Evolutionary conservation across 1,284 basidiomycete species (phyloP), one percentile per base, ranked within the genome.

Genomic region (Melampsora americana): DNA sequence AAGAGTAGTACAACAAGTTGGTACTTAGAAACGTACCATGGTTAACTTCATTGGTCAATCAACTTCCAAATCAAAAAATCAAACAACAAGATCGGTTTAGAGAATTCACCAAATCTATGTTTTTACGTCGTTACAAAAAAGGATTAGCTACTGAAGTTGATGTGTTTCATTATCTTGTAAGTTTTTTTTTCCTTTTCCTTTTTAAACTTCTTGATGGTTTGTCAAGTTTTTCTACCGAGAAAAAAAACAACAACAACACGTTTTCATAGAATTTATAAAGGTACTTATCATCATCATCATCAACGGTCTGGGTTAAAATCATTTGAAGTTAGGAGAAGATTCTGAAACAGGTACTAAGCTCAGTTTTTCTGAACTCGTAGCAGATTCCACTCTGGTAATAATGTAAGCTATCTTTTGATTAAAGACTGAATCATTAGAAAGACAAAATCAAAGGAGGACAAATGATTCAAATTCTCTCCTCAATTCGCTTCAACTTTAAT

Each of bases 1-100:
- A 56, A 39, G 48, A 72, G 70, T 72, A 12, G 70, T 72, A 20
- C 70, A 61, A 50, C 70, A 72, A 72, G 70, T 72, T 72, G 70
- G 70, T 7, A 72, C 26, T 72, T 50, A 59, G 70, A 39, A 72
- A 72, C n/a, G 62, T 72, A 46, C 70, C 70, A 20, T 72, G 70
- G 70, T 46, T 72, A 42, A 72, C 70, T 23, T 46, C 70, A 46
- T 28, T 72, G 35, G 70, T 72, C 60, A 62, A 72, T 20, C 32
- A 46, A 11, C 64, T 42, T 42, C 48, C 70, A 28, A 65, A 64
- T 56, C n/a, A 59, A 64, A 53, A 71, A 46, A 48, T 60, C 32
- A 66, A 50, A 44, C 39, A 72, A 26, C 70, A 72, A 26, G 26
- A 18, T 48, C 23, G 39, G 18, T 72, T 72, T 60, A 72, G 46